Conservation (phyloP, 371 early-diverging fungal genomes). For the Encephalitozoon hellem region DNA sequence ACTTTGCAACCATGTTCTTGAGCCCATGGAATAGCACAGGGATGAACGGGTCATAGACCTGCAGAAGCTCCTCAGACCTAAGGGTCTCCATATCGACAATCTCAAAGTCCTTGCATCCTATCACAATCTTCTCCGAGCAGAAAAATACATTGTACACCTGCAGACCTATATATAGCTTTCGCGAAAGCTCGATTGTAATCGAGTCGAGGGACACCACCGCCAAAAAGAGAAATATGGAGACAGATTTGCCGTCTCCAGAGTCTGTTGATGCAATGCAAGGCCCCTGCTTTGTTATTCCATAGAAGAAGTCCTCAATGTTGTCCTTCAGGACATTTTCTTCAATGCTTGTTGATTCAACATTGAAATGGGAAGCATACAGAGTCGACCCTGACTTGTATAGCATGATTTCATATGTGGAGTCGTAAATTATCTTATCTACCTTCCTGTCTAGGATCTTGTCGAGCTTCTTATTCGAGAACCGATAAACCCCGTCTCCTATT, state of each 20-base stretch:
- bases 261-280: slow-evolving; percentile 26
- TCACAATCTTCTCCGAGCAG: slow-evolving; percentile 46
- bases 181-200: slow-evolving; percentile 23
- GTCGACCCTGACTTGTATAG: slow-evolving; percentile 7
- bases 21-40: slow-evolving; percentile 20
- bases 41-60: slow-evolving; percentile 50
- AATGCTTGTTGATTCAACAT: slow-evolving; percentile 7
- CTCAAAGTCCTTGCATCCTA: slow-evolving; percentile 61
- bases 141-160: slow-evolving; percentile 46
- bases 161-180: slow-evolving; percentile 57
- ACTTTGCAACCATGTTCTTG: slow-evolving; percentile 25
- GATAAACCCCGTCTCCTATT: slow-evolving; percentile 43
- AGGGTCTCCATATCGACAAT: slow-evolving; percentile 58
- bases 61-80: slow-evolving; percentile 58
- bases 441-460: slow-evolving; percentile 19
- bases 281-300: slow-evolving; percentile 21
- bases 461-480: background rate
- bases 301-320: slow-evolving; percentile 36
- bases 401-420: slow-evolving; percentile 20
- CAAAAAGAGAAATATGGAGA: slow-evolving; percentile 36
- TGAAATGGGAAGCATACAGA: slow-evolving; percentile 27
- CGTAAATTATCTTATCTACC: slow-evolving; percentile 46
- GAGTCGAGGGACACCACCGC: background rate
- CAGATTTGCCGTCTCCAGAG: slow-evolving; percentile 11
- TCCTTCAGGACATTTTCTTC: slow-evolving; percentile 10